Evolutionary conservation across 371 early-diverging fungal genomes (phyloP), one percentile per base, ranked within the genome.

Genomic region (Capillidium heterosporum): DNA sequence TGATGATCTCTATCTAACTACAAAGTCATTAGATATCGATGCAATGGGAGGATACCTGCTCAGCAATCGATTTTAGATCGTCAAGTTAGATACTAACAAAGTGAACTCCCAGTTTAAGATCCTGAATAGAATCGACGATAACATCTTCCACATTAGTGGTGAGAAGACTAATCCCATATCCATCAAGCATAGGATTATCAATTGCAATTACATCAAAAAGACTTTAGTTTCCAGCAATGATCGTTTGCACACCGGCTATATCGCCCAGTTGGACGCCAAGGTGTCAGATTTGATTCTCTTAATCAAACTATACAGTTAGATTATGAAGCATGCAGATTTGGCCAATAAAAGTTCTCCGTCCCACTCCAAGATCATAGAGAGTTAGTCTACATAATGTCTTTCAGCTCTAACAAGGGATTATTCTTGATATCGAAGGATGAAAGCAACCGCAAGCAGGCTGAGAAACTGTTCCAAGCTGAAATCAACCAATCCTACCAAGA

Each of bases 161-260:
- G 53, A 53, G 26, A 53, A 53, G 26, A 53, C 53, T 4, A 53
- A 53, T 26, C 53, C 53, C 15, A 39, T 53, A 19, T 40, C 53
- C 2, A 24, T 53, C 2, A 40, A 53, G 24, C 4, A 53, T 7
- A 32, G 1, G 8, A 31, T 53, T 15, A 31, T 32, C 39, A 11
- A 21, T n/a, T 31, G 21, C 24, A 10, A 10, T 3, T 39, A 32
- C 8, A 26, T 53, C 5, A 19, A 53, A 13, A 2, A 7, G 7
- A 35, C 39, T 31, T 11, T 53, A 13, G 26, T 53, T 2, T 40
- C 19, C 2, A 40, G 53, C 10, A 39, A 13, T 3, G 39, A 26
- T 21, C 32, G 26, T 7, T 40, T 35, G 11, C 10, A 11, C 11
- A 53, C 10, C 35, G 10, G 31, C 26, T 53, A 40, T 40, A 19